phyloP scores from a whole-genome alignment of 768 basidiomycete genomes.

The Pholiota microspora region DNA sequence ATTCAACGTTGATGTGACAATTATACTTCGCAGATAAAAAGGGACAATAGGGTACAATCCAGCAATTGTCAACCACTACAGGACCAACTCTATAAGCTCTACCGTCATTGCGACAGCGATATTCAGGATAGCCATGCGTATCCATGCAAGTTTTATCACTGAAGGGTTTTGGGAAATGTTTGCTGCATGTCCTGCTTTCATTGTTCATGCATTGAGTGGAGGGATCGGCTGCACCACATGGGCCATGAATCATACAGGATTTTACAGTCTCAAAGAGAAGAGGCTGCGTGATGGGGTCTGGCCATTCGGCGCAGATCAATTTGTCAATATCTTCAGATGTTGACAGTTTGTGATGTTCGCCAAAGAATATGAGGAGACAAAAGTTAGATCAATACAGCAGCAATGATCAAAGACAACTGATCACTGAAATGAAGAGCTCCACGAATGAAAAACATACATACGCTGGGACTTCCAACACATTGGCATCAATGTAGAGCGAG shows the following conservation, averaged over 20 bases:
- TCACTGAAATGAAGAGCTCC: too few species aligned
- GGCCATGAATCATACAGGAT: conserved; percentile 34
- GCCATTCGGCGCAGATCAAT: conserved; percentile 36
- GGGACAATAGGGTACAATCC: conserved; percentile 40
- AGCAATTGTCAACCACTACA: conserved; percentile 27
- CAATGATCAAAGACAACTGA: too few species aligned
- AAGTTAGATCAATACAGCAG: too few species aligned
- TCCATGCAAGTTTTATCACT: conserved; percentile 17
- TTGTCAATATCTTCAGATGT: conserved; percentile 35
- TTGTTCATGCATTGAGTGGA: conserved; percentile 37
- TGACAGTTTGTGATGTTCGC: conserved; percentile 25
- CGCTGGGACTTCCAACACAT: too few species aligned
- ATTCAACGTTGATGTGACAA: conserved; percentile 49
- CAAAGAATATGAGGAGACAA: conserved; percentile 42
- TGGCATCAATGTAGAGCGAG: too few species aligned
- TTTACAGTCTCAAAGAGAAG: conserved; percentile 31
- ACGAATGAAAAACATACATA: too few species aligned
- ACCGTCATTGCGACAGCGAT: conserved; percentile 28
- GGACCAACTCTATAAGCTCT: conserved; percentile 19
- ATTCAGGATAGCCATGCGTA: conserved; percentile 22
- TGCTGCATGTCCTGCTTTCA: conserved; percentile 28
- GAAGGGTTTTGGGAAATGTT: conserved; percentile 29
- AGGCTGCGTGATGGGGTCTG: conserved; percentile 33
- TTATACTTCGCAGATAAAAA: conserved; percentile 28
- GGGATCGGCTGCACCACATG: conserved; percentile 33